Conservation (phyloP, 129 eudicot species). For the Saussurea involucrata region DNA sequence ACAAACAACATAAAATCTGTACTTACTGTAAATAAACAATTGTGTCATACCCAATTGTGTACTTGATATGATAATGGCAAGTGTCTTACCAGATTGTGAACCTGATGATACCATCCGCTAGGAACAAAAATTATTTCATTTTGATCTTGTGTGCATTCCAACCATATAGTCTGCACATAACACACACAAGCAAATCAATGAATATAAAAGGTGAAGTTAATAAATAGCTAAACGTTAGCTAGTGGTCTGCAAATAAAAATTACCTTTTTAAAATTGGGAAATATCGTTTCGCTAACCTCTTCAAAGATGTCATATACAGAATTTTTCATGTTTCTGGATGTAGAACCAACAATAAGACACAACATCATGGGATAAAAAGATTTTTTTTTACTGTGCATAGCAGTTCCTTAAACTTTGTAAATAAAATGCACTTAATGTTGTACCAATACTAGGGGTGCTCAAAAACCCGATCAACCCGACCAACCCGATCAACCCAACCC, state of each 20-base stretch:
- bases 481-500: no score
- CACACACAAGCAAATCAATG: constrained; percentile 1
- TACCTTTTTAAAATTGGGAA: constrained; percentile 74
- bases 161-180: constrained; percentile 76
- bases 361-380: not conserved
- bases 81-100: constrained; percentile 77
- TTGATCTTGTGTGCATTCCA: constrained; percentile 79
- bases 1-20: not conserved
- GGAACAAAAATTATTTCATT: constrained; percentile 89
- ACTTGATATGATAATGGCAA: not conserved
- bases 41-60: not conserved
- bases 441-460: no score
- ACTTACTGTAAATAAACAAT: not conserved
- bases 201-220: not conserved
- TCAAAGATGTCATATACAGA: constrained; percentile 79
- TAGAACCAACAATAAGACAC: constrained; percentile 11
- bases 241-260: constrained; percentile 5
- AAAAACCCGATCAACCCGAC: no score
- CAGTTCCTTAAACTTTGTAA: not conserved
- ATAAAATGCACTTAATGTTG: not conserved
- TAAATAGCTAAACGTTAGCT: not conserved
- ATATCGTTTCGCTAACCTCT: constrained; percentile 55
- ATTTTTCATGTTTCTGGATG: constrained; percentile 68
- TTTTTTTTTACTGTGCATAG: not conserved
- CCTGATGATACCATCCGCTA: constrained; percentile 99